Evolutionary conservation across 345 rosid genomes (phyloP).

Genomic region (Kandelia obovata): DNA sequence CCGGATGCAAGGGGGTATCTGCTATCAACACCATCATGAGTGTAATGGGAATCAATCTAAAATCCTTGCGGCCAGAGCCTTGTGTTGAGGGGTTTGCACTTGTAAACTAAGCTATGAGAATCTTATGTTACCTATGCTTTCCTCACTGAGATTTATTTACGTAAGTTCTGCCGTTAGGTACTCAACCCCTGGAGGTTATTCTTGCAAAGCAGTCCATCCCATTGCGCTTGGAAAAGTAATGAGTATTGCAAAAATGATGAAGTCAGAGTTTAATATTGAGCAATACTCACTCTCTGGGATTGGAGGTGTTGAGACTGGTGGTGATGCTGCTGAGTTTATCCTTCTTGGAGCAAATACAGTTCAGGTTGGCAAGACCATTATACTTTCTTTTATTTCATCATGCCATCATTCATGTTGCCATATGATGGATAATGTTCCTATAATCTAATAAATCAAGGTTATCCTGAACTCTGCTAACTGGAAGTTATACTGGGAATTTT

Average conservation of each 20-base stretch:
- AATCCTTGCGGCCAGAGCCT: constrained; percentile 85
- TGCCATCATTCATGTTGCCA: not conserved
- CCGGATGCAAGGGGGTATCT: constrained; percentile 85
- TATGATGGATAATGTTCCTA: too few relatives aligned
- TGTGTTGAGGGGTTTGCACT: constrained; percentile 90
- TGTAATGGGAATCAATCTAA: constrained; percentile 88
- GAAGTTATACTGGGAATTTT: too few relatives aligned
- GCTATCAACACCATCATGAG: constrained; percentile 97
- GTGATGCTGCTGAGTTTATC: constrained; percentile 90
- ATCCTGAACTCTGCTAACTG: too few relatives aligned
- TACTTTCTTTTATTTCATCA: not conserved
- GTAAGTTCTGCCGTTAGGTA: constrained; percentile 47
- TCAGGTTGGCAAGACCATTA: constrained; percentile 50
- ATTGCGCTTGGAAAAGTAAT: constrained; percentile 89
- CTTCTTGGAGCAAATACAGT: constrained; percentile 93
- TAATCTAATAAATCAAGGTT: too few relatives aligned
- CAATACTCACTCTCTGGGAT: constrained; percentile 80
- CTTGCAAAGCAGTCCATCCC: constrained; percentile 91
- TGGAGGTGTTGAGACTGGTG: constrained; percentile 94
- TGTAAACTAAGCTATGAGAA: constrained; percentile 11
- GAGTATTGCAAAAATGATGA: constrained; percentile 91
- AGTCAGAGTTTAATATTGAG: constrained; percentile 51
- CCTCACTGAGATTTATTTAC: constrained; percentile 1
- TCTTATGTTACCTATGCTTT: constrained; percentile 7
- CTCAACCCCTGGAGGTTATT: constrained; percentile 98